Conservation (phyloP, 345 rosid genomes). For the Camelina hispida region DNA sequence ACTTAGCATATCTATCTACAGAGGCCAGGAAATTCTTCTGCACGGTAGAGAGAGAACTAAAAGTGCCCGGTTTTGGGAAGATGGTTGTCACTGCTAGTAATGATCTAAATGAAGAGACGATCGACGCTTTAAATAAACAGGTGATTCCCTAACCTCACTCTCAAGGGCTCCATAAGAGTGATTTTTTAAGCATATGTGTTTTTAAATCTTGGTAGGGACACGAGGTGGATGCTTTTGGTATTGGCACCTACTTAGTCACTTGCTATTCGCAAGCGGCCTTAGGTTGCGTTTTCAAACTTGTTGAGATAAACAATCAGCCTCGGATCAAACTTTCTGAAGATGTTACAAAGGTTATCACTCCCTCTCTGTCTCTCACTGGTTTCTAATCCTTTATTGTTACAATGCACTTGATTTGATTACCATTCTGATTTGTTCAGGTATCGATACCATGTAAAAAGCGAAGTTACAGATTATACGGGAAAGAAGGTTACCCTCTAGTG, state of each 20-base stretch:
- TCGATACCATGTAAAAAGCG: slow-evolving; percentile 95
- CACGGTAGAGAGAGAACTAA: slow-evolving; percentile 73
- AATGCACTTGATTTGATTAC: slow-evolving; percentile 1
- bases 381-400: not conserved
- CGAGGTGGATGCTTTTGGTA: slow-evolving; percentile 91
- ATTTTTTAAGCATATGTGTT: not conserved
- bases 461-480: slow-evolving; percentile 79
- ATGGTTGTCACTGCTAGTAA: slow-evolving; percentile 82
- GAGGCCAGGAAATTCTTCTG: slow-evolving; percentile 76
- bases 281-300: slow-evolving; percentile 98
- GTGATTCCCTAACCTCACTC: slow-evolving; percentile 41
- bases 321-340: slow-evolving; percentile 99
- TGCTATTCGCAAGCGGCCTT: slow-evolving; percentile 95
- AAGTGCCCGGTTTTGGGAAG: slow-evolving; percentile 70
- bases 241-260: slow-evolving; percentile 91
- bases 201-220: slow-evolving; percentile 61
- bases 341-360: slow-evolving; percentile 79
- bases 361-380: not conserved
- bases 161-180: not conserved
- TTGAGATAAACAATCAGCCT: slow-evolving; percentile 92
- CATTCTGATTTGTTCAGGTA: slow-evolving; percentile 54
- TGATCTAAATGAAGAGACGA: slow-evolving; percentile 95
- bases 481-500: slow-evolving; percentile 83
- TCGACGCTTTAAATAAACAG: slow-evolving; percentile 98
- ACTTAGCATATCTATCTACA: slow-evolving; percentile 83